Conservation (phyloP, 192 early-diverging fungal genomes). For the Allomyces javanicus region DNA sequence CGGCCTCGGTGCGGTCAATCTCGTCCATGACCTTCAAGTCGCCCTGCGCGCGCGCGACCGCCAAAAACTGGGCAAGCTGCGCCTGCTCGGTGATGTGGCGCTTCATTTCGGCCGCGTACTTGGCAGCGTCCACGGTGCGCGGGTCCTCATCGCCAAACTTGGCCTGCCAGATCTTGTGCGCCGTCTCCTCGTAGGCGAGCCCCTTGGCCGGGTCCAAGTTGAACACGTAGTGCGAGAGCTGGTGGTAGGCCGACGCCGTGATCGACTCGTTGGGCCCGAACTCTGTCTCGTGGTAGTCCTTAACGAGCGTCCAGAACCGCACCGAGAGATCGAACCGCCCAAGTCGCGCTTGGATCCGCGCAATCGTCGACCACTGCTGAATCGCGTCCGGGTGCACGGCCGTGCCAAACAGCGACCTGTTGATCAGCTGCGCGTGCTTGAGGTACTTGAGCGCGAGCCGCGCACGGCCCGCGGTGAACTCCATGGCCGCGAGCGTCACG, state of each 20-base stretch:
- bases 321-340: slow-evolving; percentile 1
- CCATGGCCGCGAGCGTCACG: slow-evolving; percentile 75
- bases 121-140: slow-evolving; percentile 44
- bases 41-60: slow-evolving; percentile 6
- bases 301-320: background rate
- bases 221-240: too few species aligned
- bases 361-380: slow-evolving; percentile 31
- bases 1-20: slow-evolving; percentile 14
- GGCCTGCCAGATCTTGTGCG: slow-evolving; percentile 1
- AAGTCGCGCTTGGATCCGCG: slow-evolving; percentile 7
- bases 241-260: slow-evolving; percentile 35
- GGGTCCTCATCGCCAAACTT: slow-evolving; percentile 50
- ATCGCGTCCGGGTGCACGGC: slow-evolving; percentile 60
- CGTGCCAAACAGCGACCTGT: slow-evolving; percentile 54
- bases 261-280: slow-evolving; percentile 14
- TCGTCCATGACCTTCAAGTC: slow-evolving; percentile 12
- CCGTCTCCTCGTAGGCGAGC: background rate
- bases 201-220: background rate
- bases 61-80: slow-evolving; percentile 15
- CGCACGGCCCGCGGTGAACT: slow-evolving; percentile 56
- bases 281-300: slow-evolving; percentile 13
- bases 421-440: slow-evolving; percentile 60
- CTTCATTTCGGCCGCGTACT: slow-evolving; percentile 46
- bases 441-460: slow-evolving; percentile 54
- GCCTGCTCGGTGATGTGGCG: slow-evolving; percentile 31